Percentiles rank a stretch among this genome's conserved stretches.
Evolutionary conservation across 441 rosid genomes (phyloP).

Genomic region (Croton setiger): DNA sequence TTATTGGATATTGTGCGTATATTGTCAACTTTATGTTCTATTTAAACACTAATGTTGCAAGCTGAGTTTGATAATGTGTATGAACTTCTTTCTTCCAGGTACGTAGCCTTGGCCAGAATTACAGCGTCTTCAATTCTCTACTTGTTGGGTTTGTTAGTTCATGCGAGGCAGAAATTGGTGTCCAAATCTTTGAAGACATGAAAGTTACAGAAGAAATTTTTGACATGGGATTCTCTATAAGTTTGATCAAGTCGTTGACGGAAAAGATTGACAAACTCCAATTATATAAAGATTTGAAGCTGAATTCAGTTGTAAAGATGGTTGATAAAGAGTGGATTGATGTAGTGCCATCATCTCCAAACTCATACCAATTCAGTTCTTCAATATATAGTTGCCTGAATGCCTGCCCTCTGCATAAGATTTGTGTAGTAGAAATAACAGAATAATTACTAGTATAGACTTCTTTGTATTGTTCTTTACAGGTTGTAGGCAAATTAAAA

Average conservation of each 20-base stretch:
- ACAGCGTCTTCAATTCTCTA: slow-evolving; percentile 29
- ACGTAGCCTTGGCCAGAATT: slow-evolving; percentile 28
- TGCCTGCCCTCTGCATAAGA: slow-evolving; percentile 45
- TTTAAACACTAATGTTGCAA: neutral
- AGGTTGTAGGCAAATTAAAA: too few species aligned
- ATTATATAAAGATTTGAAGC: slow-evolving; percentile 35
- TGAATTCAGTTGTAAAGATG: slow-evolving; percentile 45
- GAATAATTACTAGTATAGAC: slow-evolving; percentile 14
- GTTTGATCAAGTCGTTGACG: slow-evolving; percentile 37
- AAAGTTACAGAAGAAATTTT: slow-evolving; percentile 31
- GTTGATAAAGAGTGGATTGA: slow-evolving; percentile 66
- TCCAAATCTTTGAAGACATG: slow-evolving; percentile 37
- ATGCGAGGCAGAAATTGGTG: slow-evolving; percentile 50
- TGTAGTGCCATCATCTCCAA: slow-evolving; percentile 48
- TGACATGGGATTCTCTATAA: slow-evolving; percentile 47
- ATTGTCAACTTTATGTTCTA: neutral
- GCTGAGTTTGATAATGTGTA: neutral
- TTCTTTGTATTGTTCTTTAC: too few species aligned
- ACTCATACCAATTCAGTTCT: slow-evolving; percentile 55
- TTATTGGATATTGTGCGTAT: neutral
- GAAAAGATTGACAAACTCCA: slow-evolving; percentile 40
- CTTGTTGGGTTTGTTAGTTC: slow-evolving; percentile 50
- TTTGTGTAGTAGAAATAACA: slow-evolving; percentile 55
- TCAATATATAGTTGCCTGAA: slow-evolving; percentile 50
- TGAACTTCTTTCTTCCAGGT: slow-evolving; percentile 40